Evolutionary conservation across 164 flowering plant species (phyloP), one percentile per base, ranked within the genome.

Genomic region (Stephania japonica): DNA sequence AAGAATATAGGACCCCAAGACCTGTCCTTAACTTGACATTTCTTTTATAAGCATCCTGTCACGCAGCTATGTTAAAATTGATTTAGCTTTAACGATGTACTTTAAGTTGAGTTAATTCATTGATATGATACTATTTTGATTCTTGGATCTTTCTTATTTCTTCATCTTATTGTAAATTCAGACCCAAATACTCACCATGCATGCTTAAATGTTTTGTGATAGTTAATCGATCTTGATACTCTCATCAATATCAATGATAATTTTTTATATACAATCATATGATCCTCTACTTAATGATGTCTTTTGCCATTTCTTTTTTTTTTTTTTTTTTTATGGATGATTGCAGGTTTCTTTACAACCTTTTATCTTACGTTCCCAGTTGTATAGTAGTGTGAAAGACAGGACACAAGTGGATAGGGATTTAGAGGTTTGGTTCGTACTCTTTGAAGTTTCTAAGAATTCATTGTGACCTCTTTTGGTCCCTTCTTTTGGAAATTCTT

Each of bases 381-480:
- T 93, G 79, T 95, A 93, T 75, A 93, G 99, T 86, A 89, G 96
- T 72, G 85, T 95, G 7, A 80, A 88, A 67, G 93, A 95, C 80
- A 86, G 97, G 80, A 95, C 98, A 5, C 89, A 86, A 78, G 98
- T 92, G 67, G 99, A 95, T 75, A 86, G 98, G 81, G 94, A 95
- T 49, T 75, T 95, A 79, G 99, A 95, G 96, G 99, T 92, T 8
- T 76, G 79, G 16, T 78, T 41, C n/a, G 23, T 16, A 62, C 43
- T 38, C 41, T 19, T 72, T 24, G 19, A 23, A 11, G 42, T 73
- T 43, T 12, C 47, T 32, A 69, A 47, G 67, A 21, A 67, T 67
- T 27, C 19, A 16, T 53, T 56, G 6, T 56, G 23, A n/a, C 62
- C 16, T n/a, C 16, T 16, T 56, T 38, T 67, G 23, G 7, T 16